These are phyloP conservation scores for Corymbia maculata DNA, from an alignment of 345 rosid species.

Conservation along the genomic window DNA sequence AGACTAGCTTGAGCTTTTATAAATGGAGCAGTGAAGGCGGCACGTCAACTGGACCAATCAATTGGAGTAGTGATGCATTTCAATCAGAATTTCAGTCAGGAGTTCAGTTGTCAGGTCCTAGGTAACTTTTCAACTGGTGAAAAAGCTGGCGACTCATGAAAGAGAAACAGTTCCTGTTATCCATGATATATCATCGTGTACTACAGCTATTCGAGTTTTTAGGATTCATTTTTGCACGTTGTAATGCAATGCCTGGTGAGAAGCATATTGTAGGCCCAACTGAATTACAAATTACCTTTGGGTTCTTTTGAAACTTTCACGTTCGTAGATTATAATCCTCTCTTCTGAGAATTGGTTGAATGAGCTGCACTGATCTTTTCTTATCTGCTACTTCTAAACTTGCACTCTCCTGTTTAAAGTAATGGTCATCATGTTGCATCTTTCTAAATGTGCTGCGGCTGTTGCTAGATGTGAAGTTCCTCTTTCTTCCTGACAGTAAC, in stretches of 20 bases:
- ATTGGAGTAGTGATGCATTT: constrained; percentile 13
- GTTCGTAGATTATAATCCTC: background rate
- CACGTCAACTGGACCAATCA: constrained; percentile 5
- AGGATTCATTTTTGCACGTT: background rate
- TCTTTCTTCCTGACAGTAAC: background rate
- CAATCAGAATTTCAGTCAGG: constrained; percentile 25
- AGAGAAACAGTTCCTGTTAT: background rate
- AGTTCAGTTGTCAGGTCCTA: constrained; percentile 34
- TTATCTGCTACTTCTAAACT: background rate
- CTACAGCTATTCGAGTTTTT: background rate
- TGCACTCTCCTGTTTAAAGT: background rate
- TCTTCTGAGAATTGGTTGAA: background rate
- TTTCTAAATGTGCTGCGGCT: background rate
- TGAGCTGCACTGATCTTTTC: background rate
- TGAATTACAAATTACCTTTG: background rate
- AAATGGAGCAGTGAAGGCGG: constrained; percentile 28
- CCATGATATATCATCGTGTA: background rate
- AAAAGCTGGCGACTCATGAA: background rate
- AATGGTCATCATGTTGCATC: background rate
- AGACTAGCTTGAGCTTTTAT: constrained; percentile 6
- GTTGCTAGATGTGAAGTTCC: background rate
- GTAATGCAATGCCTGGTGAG: background rate
- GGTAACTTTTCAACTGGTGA: constrained; percentile 3
- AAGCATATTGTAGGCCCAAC: background rate
- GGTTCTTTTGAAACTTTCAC: background rate